Percentiles rank a stretch among this genome's conserved stretches.
These are phyloP conservation scores for Rhinocladiella similis DNA, from an alignment of 2,329 filamentous ascomycete genomes.

Conservation along the genomic window DNA sequence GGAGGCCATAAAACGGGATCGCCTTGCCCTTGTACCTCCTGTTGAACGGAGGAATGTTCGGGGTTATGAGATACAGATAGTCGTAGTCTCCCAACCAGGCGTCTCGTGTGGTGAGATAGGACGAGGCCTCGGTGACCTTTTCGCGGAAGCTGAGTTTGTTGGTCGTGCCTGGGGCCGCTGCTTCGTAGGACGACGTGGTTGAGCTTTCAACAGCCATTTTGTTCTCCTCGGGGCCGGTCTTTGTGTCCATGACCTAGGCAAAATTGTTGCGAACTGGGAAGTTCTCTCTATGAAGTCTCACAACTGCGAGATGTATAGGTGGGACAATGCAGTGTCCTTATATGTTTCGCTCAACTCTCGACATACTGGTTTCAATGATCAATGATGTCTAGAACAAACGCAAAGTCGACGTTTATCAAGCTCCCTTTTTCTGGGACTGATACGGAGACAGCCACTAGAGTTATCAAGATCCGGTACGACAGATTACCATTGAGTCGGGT, in stretches of 20 bases:
- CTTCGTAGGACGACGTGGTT: conserved; percentile 3
- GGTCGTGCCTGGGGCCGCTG: background rate
- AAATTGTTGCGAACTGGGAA: no score
- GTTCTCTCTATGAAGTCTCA: no score
- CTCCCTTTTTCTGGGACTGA: no score
- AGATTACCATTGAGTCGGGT: background rate
- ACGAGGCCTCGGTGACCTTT: conserved; percentile 21
- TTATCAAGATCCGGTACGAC: background rate
- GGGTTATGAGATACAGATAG: conserved; percentile 56
- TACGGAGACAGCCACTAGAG: background rate
- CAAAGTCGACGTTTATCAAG: no score
- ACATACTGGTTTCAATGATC: no score
- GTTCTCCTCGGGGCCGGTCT: conserved; percentile 1
- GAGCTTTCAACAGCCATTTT: conserved; percentile 10
- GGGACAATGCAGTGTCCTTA: no score
- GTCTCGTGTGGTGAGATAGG: conserved; percentile 34
- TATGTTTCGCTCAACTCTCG: no score
- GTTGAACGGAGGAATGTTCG: conserved; percentile 55
- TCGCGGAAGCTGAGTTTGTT: background rate
- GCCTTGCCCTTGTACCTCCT: conserved; percentile 46
- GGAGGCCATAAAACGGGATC: conserved; percentile 82
- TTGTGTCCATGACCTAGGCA: no score
- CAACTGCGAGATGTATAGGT: no score
- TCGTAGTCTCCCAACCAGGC: conserved; percentile 56
- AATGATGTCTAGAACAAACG: no score